phyloP scores from a whole-genome alignment of 2,329 filamentous ascomycete species.

The Incumbomyces delicatus region DNA sequence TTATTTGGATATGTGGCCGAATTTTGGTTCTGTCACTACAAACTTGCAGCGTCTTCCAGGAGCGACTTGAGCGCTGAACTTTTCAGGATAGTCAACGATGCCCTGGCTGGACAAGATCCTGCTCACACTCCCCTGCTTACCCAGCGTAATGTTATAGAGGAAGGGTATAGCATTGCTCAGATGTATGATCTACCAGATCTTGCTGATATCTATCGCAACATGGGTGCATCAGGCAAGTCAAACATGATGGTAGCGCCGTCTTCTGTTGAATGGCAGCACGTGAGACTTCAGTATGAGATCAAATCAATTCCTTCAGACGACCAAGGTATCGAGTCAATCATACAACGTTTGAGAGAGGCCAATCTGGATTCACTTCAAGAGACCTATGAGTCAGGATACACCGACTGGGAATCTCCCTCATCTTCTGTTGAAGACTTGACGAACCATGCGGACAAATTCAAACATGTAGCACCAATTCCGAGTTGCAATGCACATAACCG shows the following conservation, averaged over 20 bases:
- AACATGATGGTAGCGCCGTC: not conserved
- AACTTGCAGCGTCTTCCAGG: not conserved
- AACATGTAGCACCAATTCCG: no score
- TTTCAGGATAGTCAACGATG: not conserved
- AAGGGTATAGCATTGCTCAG: not conserved
- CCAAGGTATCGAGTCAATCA: no score
- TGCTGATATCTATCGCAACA: not conserved
- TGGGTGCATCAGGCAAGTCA: not conserved
- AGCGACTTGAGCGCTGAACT: not conserved
- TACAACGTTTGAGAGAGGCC: no score
- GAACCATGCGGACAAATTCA: no score
- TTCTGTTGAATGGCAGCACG: not conserved
- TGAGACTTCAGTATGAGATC: not conserved
- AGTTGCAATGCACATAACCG: no score
- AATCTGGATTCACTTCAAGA: no score
- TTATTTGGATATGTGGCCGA: not conserved
- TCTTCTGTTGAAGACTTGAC: no score
- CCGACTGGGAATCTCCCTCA: not conserved
- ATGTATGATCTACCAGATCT: conserved; percentile 2
- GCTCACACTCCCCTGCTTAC: not conserved
- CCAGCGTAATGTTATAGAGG: not conserved
- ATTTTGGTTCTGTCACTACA: conserved; percentile 1
- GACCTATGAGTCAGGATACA: no score
- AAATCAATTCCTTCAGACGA: not conserved
- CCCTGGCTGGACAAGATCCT: not conserved